Base-by-base conservation (phyloP, 495 filamentous ascomycete genomes). In the Xylaria intraflava region DNA sequence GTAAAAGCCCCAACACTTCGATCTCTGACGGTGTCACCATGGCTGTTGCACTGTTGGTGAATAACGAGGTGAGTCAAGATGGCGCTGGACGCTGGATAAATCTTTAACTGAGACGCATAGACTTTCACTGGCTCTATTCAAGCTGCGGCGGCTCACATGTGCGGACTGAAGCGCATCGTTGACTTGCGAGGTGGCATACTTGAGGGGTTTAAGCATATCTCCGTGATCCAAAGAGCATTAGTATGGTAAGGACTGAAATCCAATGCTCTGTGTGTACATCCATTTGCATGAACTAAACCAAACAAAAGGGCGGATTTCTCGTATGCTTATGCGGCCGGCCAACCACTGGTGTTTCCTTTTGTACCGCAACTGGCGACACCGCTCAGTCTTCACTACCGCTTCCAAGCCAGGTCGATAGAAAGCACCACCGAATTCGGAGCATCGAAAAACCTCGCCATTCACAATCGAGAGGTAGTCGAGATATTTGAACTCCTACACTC, bases 21-120 rank as follows among this genome's bases (percentile, higher is more conserved):
- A 64, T 66, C 20, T 66, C 63, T 4, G 63, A 66, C 42, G 63
- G 63, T 11, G 57, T 66, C 36, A 62, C 62, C 3, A 57, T 66
- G 22, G 63, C 63, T 3, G 63, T 66, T 49, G 46, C 63, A 22
- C 52, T 66, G 14, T 58, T 66, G 0, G 63, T 66, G 12, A 66
- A 64, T 30, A 66, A 64, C 26, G 63, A 66, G 39, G 63, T 55
- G 19, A 46, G 61, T 39, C 19, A 1, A 46, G 8, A 31, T 27
- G 16, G n/a, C 1, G 19, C 6, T 11, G n/a, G 27, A 49, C 19
- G n/a, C 19, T 36, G 19, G 2, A 8, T 4, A 2, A 7, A 20
- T 49, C n/a, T 16, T 45, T 55, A 36, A 55, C n/a, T 30, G 7
- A n/a, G 19, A 17, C 36, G 19, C 14, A 27, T 41, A 66, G 63